These are phyloP conservation scores for Fraxinus sp. DNA, from an alignment of 305 asterid genomes.

Conservation along the genomic window DNA sequence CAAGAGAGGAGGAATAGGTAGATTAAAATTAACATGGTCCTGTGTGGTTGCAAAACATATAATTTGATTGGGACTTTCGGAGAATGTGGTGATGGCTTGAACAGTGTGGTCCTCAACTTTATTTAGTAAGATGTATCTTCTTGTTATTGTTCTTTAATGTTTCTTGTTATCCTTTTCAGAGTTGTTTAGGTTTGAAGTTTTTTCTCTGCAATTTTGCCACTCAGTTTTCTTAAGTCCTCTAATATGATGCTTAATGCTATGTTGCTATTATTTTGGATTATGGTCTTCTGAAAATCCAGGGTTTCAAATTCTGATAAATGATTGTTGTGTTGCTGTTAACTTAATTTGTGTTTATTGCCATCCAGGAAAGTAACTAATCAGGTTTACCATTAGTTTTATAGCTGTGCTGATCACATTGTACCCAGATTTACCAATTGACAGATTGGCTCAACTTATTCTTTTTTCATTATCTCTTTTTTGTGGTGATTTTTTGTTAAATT, in stretches of 20 bases:
- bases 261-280: no score
- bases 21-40: not conserved
- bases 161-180: not conserved
- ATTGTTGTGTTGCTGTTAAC: not conserved
- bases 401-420: not conserved
- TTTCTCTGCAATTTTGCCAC: not conserved
- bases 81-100: not conserved
- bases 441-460: not conserved
- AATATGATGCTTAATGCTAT: not conserved
- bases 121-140: no score
- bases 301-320: not conserved
- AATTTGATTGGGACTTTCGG: not conserved
- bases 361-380: not conserved
- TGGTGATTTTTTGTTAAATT: not conserved
- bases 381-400: not conserved
- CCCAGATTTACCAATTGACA: not conserved
- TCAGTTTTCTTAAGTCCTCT: not conserved
- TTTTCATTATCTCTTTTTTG: no score
- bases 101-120: not conserved
- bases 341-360: no score
- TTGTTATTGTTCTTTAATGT: not conserved
- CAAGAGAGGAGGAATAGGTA: not conserved
- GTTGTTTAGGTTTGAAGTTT: not conserved
- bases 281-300: not conserved
- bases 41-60: not conserved